Conservation (phyloP, 1,284 basidiomycete genomes). For the Tilletia setariae region DNA sequence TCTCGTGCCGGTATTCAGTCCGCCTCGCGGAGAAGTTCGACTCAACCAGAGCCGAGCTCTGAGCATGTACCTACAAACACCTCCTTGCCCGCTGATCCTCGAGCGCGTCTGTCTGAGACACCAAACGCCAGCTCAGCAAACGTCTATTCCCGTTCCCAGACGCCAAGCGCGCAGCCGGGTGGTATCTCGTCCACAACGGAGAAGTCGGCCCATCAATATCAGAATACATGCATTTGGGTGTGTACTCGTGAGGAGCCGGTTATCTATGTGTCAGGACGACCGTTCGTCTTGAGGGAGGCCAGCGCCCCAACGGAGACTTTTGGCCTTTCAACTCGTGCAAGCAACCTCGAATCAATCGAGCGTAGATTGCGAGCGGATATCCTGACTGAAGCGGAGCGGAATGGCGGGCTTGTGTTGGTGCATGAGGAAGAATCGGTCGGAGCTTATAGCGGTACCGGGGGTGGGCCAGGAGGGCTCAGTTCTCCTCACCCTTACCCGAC, state of each 20-base stretch:
- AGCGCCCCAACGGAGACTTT: slow-evolving; percentile 78
- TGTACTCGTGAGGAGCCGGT: slow-evolving; percentile 75
- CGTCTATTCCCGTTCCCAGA: neutral
- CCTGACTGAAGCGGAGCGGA: slow-evolving; percentile 79
- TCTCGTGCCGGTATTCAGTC: too few species aligned
- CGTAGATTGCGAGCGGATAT: slow-evolving; percentile 81
- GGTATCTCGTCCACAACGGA: neutral
- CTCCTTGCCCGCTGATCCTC: neutral
- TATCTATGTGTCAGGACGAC: slow-evolving; percentile 87
- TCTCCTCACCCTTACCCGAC: too few species aligned
- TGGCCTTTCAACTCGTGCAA: slow-evolving; percentile 81
- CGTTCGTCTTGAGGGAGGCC: slow-evolving; percentile 92
- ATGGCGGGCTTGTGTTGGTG: slow-evolving; percentile 84
- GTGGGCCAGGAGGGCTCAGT: too few species aligned
- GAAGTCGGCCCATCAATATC: slow-evolving; percentile 47
- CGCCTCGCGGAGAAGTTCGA: too few species aligned
- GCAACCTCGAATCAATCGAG: slow-evolving; percentile 94
- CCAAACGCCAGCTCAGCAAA: too few species aligned
- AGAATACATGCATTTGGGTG: slow-evolving; percentile 65
- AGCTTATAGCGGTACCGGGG: too few species aligned
- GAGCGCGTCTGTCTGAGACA: neutral
- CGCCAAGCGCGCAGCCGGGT: neutral
- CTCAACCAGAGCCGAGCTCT: too few species aligned
- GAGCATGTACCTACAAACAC: neutral
- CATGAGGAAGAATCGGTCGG: slow-evolving; percentile 72